Evolutionary conservation across 1,284 basidiomycete species (phyloP), one percentile per base, ranked within the genome.

Genomic region (Salmacisia buchloeana): DNA sequence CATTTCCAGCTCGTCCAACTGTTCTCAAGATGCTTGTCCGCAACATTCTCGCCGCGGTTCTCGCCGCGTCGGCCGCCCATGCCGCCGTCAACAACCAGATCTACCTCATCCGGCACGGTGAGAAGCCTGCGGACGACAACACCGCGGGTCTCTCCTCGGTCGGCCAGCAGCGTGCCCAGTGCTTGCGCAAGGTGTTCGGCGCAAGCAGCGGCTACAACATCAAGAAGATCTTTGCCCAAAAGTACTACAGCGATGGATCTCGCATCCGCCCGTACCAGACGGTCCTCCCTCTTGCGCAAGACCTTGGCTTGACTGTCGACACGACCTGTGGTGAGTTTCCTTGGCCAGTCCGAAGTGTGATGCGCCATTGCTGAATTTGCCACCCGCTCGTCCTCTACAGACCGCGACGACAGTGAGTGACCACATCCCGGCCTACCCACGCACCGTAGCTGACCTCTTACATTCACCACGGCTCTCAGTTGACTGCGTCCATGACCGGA

Each of bases 71-170:
- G 56, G 56, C 54, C 54, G 35, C 36, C n/a, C 21, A 39, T 27
- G 41, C 25, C 38, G 46, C 60, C 5, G 27, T 59, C 34, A 9
- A n/a, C 3, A 61, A 61, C 39, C n/a, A 52, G 23, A 38, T 58
- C 25, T 70, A 63, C 61, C 61, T 79, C 27, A 72, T 80, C 41
- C 74, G 78, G 1, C 78, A 80, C 49, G 78, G 78, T 29, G 78
- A 80, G 67, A 80, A 80, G 63, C 70, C 69, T 18, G 34, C 59
- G 13, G 56, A 73, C 41, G 67, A 66, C 43, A 56, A 58, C 10
- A 58, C 43, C 25, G 29, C 27, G 13, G 65, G 65, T 9, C 65
- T 80, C 18, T 67, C 63, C 36, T 21, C 33, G n/a, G 46, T 61
- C 36, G 65, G 65, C 31, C 18, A 23, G 46, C 3, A 66, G 23